A percentile compares a stretch with the other conserved stretches of the same genome.
These are phyloP conservation scores for Chenopodium berlandieri DNA, from an alignment of 148 eudicot species.

Conservation along the genomic window DNA sequence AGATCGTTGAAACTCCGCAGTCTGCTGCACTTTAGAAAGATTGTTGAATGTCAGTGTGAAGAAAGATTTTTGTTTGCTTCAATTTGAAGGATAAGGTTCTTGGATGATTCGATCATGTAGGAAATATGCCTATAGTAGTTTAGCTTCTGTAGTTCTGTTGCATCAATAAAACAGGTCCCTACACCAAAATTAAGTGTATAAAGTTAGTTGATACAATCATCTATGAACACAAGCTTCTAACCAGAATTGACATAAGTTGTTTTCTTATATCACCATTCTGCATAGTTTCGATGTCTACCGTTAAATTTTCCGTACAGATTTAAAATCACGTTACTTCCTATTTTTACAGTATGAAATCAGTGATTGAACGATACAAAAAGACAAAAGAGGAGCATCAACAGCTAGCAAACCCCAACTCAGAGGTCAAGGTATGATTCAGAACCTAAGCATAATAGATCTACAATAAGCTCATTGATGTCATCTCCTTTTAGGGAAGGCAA, in stretches of 20 bases:
- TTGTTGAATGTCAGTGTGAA: too few species aligned
- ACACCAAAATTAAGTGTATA: neutral
- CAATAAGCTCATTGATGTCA: neutral
- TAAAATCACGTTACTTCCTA: slow-evolving; percentile 1
- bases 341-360: slow-evolving; percentile 62
- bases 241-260: neutral
- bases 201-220: neutral
- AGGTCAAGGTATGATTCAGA: slow-evolving; percentile 56
- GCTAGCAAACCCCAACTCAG: slow-evolving; percentile 47
- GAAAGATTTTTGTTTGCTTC: too few species aligned
- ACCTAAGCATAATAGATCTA: neutral
- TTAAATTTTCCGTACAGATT: neutral
- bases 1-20: too few species aligned
- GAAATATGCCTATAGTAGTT: neutral
- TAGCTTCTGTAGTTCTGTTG: neutral
- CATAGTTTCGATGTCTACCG: neutral
- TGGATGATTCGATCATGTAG: too few species aligned
- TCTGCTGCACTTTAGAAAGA: too few species aligned
- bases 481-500: neutral
- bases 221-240: neutral
- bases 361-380: slow-evolving; percentile 67
- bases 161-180: neutral
- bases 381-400: slow-evolving; percentile 61
- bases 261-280: neutral
- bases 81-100: too few species aligned